Evolutionary conservation across 768 basidiomycete species (phyloP).

Genomic region (Kwoniella mangroviensis): DNA sequence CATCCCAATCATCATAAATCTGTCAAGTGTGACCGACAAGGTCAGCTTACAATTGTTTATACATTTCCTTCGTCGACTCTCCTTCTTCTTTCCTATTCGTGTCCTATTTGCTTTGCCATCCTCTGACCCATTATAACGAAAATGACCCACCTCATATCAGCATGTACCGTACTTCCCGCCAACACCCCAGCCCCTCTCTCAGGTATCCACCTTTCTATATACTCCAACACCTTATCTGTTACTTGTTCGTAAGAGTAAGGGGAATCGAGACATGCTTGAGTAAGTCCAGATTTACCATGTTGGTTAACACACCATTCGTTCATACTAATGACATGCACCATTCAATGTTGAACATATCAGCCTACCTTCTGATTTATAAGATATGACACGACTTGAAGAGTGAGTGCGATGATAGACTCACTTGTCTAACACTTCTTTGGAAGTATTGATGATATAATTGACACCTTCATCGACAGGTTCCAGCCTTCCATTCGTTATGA

Average conservation of each 20-base stretch:
- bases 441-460: constrained; percentile 73
- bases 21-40: constrained; percentile 31
- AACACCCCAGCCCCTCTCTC: constrained; percentile 48
- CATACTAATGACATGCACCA: constrained; percentile 65
- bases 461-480: constrained; percentile 80
- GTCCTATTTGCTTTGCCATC: too few relatives aligned
- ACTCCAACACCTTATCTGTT: constrained; percentile 67
- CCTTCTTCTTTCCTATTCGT: too few relatives aligned
- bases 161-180: constrained; percentile 86
- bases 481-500: constrained; percentile 85
- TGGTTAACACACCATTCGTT: constrained; percentile 82
- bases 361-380: too few relatives aligned
- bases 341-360: not conserved
- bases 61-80: too few relatives aligned
- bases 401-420: constrained; percentile 48
- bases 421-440: constrained; percentile 73
- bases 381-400: not conserved
- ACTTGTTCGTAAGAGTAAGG: constrained; percentile 69
- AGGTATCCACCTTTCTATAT: constrained; percentile 87
- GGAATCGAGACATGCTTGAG: constrained; percentile 75
- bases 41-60: too few relatives aligned
- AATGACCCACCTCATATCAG: constrained; percentile 62
- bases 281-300: constrained; percentile 82
- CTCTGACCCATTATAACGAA: too few relatives aligned
- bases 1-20: constrained; percentile 69